Percentiles rank a stretch among this genome's conserved stretches.
Conservation (phyloP, 169 alveolate genomes). For the Nephromyces sp. region DNA sequence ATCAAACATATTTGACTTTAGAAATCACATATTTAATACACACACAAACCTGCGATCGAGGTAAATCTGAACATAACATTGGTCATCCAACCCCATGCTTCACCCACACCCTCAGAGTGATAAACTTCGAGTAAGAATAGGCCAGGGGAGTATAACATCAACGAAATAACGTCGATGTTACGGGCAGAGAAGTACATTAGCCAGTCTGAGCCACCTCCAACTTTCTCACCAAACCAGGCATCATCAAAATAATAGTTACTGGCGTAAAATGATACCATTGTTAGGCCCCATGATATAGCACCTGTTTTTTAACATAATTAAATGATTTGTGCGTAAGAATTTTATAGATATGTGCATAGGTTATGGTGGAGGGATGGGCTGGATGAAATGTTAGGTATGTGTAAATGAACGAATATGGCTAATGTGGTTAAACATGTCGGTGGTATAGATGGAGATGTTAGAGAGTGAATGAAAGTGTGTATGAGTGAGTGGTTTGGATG, state of each 20-base stretch:
- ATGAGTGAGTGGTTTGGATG: too few species aligned
- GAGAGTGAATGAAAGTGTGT: too few species aligned
- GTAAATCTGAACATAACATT: conserved; percentile 60
- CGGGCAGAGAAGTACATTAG: conserved; percentile 63
- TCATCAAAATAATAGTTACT: conserved; percentile 72
- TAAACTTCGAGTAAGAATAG: conserved; percentile 76
- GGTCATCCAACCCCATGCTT: conserved; percentile 81
- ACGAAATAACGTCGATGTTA: conserved; percentile 59
- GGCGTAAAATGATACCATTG: conserved; percentile 60
- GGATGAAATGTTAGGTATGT: too few species aligned
- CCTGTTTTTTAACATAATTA: too few species aligned
- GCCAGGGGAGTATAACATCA: conserved; percentile 67
- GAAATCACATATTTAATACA: too few species aligned
- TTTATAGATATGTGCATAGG: too few species aligned
- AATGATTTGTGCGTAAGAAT: too few species aligned
- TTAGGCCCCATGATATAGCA: conserved; percentile 63
- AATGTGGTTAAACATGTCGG: too few species aligned
- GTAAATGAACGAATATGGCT: too few species aligned
- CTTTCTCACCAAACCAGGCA: conserved; percentile 65
- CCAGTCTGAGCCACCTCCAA: conserved; percentile 73
- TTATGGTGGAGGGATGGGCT: too few species aligned
- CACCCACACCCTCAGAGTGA: conserved; percentile 83
- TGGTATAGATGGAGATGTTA: too few species aligned
- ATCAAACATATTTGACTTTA: too few species aligned
- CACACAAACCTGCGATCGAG: conserved; percentile 41